phyloP scores from a whole-genome alignment of 768 basidiomycete species.

The Psilocybe azurescens region DNA sequence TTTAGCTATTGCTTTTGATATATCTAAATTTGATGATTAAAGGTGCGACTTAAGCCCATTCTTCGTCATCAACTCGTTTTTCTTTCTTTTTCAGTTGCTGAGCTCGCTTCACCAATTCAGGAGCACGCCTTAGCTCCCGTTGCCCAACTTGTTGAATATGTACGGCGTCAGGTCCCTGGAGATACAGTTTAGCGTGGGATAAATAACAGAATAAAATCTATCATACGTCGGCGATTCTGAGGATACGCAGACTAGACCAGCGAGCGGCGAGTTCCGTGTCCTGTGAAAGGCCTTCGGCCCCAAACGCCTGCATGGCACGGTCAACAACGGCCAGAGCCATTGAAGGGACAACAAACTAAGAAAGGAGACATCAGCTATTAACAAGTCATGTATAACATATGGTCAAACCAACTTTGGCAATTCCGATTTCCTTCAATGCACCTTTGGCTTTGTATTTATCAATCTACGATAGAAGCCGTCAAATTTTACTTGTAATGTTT shows the following conservation, averaged over 20 bases:
- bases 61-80: constrained; percentile 57
- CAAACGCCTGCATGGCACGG: constrained; percentile 94
- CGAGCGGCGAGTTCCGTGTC: constrained; percentile 81
- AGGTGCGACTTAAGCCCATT: constrained; percentile 65
- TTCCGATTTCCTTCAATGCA: constrained; percentile 96
- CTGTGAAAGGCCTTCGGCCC: constrained; percentile 93
- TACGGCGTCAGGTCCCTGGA: constrained; percentile 83
- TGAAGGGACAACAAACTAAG: constrained; percentile 88
- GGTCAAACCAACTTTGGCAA: constrained; percentile 79
- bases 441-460: constrained; percentile 92
- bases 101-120: constrained; percentile 57
- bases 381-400: background rate
- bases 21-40: constrained; percentile 28
- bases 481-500: background rate
- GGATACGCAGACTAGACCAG: constrained; percentile 84
- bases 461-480: constrained; percentile 53
- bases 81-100: constrained; percentile 66
- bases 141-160: constrained; percentile 97
- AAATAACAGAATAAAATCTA: constrained; percentile 8
- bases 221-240: constrained; percentile 85
- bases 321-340: constrained; percentile 92
- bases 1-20: too few species aligned
- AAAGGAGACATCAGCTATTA: constrained; percentile 5
- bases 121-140: constrained; percentile 82
- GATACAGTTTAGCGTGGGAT: constrained; percentile 1